These are phyloP conservation scores for Heritiera fomes DNA, from an alignment of 345 rosid genomes.

Conservation along the genomic window DNA sequence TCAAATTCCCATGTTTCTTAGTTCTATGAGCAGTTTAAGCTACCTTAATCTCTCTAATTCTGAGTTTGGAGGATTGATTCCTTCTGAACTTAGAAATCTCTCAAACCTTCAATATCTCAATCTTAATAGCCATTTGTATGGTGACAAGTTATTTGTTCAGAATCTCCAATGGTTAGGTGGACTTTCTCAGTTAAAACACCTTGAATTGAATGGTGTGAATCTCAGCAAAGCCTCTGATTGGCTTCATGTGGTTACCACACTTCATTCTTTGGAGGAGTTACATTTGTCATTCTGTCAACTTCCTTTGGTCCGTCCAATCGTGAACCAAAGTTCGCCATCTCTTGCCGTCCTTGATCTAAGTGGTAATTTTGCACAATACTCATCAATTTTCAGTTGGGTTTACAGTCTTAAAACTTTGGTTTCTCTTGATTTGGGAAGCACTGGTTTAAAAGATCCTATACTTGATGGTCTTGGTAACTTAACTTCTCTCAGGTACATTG, in stretches of 20 bases:
- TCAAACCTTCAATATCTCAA: constrained; percentile 9
- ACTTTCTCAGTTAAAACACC: constrained; percentile 37
- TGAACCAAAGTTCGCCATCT: constrained; percentile 30
- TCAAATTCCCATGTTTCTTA: constrained; percentile 31
- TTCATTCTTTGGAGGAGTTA: constrained; percentile 41
- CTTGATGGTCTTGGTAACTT: constrained; percentile 9
- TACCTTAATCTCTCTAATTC: constrained; percentile 36
- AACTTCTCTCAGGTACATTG: constrained; percentile 22
- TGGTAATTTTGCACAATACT: background rate
- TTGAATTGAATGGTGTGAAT: constrained; percentile 40
- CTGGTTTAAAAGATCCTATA: background rate
- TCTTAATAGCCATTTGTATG: background rate
- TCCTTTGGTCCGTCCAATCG: constrained; percentile 28
- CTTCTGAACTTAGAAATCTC: constrained; percentile 27
- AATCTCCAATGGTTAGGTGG: constrained; percentile 44
- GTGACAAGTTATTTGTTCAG: constrained; percentile 21
- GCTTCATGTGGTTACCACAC: constrained; percentile 34
- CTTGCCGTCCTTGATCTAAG: constrained; percentile 42
- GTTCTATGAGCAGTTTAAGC: constrained; percentile 20
- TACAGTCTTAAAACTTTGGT: background rate
- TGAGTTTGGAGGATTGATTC: constrained; percentile 28
- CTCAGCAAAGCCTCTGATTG: constrained; percentile 38
- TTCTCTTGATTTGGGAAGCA: background rate
- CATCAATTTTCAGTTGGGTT: constrained; percentile 18
- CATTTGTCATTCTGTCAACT: constrained; percentile 30